Evolutionary conservation across 257 asterid species (phyloP), one percentile per base, ranked within the genome.

Genomic region (Perilla frutescens): DNA sequence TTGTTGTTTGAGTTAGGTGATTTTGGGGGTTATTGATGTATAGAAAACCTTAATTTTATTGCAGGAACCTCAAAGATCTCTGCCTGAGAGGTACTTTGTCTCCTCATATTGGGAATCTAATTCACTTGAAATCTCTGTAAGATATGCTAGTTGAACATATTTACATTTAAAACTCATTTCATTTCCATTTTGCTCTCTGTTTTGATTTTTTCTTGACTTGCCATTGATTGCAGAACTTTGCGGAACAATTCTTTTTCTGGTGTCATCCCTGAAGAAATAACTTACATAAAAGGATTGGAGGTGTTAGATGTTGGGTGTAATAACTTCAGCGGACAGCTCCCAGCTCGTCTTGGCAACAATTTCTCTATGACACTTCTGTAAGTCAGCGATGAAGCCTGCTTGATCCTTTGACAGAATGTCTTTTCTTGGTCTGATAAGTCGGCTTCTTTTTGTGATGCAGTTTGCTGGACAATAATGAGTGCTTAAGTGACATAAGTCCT

Each of bases 191-290:
- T 1, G 51, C 7, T 34, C 7, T 43, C 4, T 45, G 12, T 40
- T 12, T 11, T 5, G 14, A 7, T 7, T 49, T 7, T 49, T 41
- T 36, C 9, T 56, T 60, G 11, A 29, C 72, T 53, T 73, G 36
- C 31, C 36, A 6, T 40, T 66, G 15, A 47, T 79, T 43, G 77
- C 91, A 94, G 98, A 84, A 78, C 80, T 71, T 78, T 94, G 67
- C 87, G 91, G 73, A 90, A 94, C 82, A 94, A 94, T 79, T 91
- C 96, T 7, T 94, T 94, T 79, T 84, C 82, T 12, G 98, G 97
- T 51, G 67, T 66, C 78, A 78, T 94, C 58, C 98, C 98, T 9
- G 82, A 80, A 15, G 91, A 86, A 75, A 82, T 94, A 61, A 76
- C 78, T 48, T 77, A 77, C 71, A 79, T 94, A 55, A 87, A 84